phyloP scores from a whole-genome alignment of 2,329 filamentous ascomycete genomes.

The Bipolaris cookei region DNA sequence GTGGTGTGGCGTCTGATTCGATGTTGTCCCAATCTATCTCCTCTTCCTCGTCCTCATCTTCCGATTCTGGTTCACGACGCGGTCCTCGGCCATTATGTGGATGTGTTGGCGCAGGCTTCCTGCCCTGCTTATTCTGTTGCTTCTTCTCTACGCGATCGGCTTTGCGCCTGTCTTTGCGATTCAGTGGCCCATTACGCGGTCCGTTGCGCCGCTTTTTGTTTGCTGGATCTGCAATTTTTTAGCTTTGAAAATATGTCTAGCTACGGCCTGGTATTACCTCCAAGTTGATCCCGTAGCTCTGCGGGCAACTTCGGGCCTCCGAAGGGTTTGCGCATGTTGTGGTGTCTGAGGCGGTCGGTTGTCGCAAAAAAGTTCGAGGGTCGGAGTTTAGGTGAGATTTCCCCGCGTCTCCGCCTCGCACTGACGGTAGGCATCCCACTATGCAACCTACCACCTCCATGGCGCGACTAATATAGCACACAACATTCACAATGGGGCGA shows the following conservation, averaged over 20 bases:
- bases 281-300: constrained; percentile 54
- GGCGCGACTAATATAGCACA: constrained; percentile 30
- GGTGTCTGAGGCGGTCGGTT: constrained; percentile 17
- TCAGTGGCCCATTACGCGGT: constrained; percentile 37
- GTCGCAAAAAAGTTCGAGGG: constrained; percentile 41
- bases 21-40: constrained; percentile 43
- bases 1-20: constrained; percentile 39
- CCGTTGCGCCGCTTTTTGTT: constrained; percentile 33
- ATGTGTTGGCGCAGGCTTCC: constrained; percentile 20
- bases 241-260: not conserved
- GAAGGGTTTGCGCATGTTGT: constrained; percentile 48
- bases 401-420: constrained; percentile 33
- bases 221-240: constrained; percentile 34
- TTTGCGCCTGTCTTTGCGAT: constrained; percentile 71
- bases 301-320: constrained; percentile 55
- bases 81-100: constrained; percentile 26
- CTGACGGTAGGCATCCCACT: constrained; percentile 28
- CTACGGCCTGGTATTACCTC: constrained; percentile 20
- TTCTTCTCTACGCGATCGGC: constrained; percentile 69
- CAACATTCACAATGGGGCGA: constrained; percentile 52
- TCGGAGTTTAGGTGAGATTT: constrained; percentile 34
- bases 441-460: constrained; percentile 25
- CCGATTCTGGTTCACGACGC: constrained; percentile 18
- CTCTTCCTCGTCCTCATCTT: constrained; percentile 35
- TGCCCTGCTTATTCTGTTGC: constrained; percentile 43